Conservation (phyloP, 306 rosid species). For the cucumber (Cucumis sativus) region DNA sequence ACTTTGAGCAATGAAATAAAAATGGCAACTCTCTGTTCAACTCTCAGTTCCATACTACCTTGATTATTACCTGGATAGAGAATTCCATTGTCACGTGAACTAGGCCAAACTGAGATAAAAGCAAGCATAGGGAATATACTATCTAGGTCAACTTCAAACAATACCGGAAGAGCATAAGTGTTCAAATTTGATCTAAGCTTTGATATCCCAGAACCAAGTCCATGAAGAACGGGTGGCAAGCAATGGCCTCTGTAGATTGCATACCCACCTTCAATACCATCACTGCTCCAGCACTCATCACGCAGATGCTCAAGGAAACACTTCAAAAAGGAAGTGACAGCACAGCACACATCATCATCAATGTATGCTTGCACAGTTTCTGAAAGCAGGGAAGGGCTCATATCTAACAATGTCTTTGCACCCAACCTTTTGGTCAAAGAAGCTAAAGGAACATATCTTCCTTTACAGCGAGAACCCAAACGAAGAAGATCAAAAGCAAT, state of each 20-base stretch:
- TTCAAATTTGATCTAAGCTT: conserved; percentile 86
- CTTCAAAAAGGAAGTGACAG: conserved; percentile 77
- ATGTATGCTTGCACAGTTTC: conserved; percentile 61
- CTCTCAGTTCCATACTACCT: conserved; percentile 37
- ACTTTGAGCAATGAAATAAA: conserved; percentile 89
- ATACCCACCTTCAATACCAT: conserved; percentile 83
- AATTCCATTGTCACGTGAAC: conserved; percentile 24
- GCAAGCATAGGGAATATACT: conserved; percentile 80
- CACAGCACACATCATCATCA: conserved; percentile 94
- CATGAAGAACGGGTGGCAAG: conserved; percentile 60
- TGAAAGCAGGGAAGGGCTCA: conserved; percentile 48
- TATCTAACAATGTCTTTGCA: conserved; percentile 51
- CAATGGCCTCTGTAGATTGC: conserved; percentile 63
- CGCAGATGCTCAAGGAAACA: conserved; percentile 79
- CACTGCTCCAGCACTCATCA: conserved; percentile 76
- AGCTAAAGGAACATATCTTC: conserved; percentile 87
- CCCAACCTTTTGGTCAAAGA: conserved; percentile 83
- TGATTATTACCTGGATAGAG: conserved; percentile 31
- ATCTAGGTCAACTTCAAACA: conserved; percentile 80
- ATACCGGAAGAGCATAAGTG: conserved; percentile 74
- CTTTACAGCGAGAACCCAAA: conserved; percentile 80
- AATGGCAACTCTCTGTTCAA: conserved; percentile 87
- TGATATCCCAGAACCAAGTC: conserved; percentile 85
- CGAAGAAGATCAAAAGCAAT: conserved; percentile 70
- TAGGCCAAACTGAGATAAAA: conserved; percentile 56